phyloP scores from a whole-genome alignment of 2,329 filamentous ascomycete species.

The Botrytis galanthina region DNA sequence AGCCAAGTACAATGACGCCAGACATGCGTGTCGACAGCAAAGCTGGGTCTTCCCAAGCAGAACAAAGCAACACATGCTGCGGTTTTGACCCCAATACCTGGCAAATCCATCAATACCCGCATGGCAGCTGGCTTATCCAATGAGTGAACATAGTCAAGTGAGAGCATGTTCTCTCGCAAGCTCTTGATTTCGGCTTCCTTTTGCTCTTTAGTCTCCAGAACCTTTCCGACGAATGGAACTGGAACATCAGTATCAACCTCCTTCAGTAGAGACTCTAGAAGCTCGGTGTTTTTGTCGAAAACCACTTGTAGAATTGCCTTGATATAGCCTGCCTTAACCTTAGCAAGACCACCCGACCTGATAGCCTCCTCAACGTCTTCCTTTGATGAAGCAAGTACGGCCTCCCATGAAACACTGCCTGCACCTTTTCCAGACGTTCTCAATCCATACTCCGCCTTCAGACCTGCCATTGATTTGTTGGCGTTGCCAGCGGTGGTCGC shows the following conservation, averaged over 20 bases:
- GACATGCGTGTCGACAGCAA: constrained; percentile 59
- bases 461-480: constrained; percentile 61
- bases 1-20: constrained; percentile 52
- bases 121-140: constrained; percentile 49
- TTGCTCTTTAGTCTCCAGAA: constrained; percentile 44
- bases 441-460: constrained; percentile 63
- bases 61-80: constrained; percentile 57
- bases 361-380: constrained; percentile 68
- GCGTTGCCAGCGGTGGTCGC: constrained; percentile 53
- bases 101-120: constrained; percentile 49
- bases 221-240: constrained; percentile 45
- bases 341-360: constrained; percentile 66
- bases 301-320: constrained; percentile 72
- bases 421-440: constrained; percentile 62
- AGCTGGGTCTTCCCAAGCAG: constrained; percentile 52
- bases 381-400: constrained; percentile 57
- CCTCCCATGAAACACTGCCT: constrained; percentile 74
- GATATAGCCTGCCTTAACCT: constrained; percentile 69
- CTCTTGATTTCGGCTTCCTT: constrained; percentile 57
- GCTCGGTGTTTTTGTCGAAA: constrained; percentile 62
- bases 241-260: constrained; percentile 44
- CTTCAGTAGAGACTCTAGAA: constrained; percentile 48
- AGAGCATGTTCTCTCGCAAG: constrained; percentile 57
- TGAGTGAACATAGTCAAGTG: constrained; percentile 51
- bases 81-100: constrained; percentile 57